Evolutionary conservation across 345 rosid genomes (phyloP), one percentile per base, ranked within the genome.

Genomic region (Aethionema arabicum): DNA sequence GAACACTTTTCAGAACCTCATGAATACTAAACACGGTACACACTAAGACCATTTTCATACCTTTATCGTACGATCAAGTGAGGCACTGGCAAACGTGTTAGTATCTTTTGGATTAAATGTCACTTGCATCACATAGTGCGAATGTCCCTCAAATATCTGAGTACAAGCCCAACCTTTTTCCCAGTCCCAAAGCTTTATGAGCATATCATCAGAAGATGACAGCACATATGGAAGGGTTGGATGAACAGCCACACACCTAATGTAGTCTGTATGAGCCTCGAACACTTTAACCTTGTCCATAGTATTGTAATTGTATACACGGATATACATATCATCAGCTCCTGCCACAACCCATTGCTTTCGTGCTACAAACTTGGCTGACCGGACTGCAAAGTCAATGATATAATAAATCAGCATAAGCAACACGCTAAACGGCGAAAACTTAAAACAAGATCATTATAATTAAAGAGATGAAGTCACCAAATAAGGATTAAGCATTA

Each of bases 131-230:
- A 95, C 98, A 84, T 90, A 90, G 77, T 93, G 99, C 7, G 99
- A 93, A 55, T 93, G 99, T n/a, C 99, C 99, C 77, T 90, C 99
- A 61, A 95, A 95, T 41, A 88, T 83, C 66, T 85, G 95, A 68
- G 92, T 79, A 66, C 96, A 90, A 21, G 75, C 79, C 99, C 99
- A 95, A 65, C 88, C 90, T 75, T 90, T 90, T 72, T 95, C 99
- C 99, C 99, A 95, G 68, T 95, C 97, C 99, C 99, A 95, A 64
- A 95, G 90, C 78, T 95, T 95, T 52, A 95, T 86, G 69, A 87
- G 96, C 95, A 86, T 95, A 78, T 95, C 99, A 85, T 95, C 99
- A 27, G 99, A 95, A 33, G 96, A 78, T 46, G 99, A 90, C 74
- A 95, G 65, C 76, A 95, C 88, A 67, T 82, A 88, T 4, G 99